A percentile compares a stretch with the other conserved stretches of the same genome.
phyloP scores from a whole-genome alignment of 1,284 basidiomycete species.

The Neolentinus lepideus region DNA sequence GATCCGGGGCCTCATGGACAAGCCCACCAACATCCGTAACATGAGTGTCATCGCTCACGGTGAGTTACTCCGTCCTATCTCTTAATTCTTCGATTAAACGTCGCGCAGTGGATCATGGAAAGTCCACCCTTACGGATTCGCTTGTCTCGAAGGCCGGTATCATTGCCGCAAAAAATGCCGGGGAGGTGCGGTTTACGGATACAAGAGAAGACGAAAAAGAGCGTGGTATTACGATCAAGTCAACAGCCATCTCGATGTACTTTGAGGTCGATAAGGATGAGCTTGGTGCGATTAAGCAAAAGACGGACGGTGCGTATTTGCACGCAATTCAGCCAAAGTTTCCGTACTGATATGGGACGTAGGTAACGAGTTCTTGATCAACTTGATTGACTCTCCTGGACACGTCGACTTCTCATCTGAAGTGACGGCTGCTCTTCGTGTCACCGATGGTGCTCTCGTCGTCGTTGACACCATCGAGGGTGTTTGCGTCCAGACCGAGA shows the following conservation, averaged over 20 bases:
- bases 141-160: constrained; percentile 99
- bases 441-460: constrained; percentile 97
- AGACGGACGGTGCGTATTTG: constrained; percentile 67
- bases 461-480: constrained; percentile 99
- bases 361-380: constrained; percentile 99
- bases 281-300: constrained; percentile 81
- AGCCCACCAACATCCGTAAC: constrained; percentile 92
- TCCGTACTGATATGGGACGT: constrained; percentile 16
- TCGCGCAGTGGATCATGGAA: constrained; percentile 93
- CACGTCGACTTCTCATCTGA: constrained; percentile 99
- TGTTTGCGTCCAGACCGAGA: constrained; percentile 99
- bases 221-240: constrained; percentile 99
- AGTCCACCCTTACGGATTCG: constrained; percentile 99
- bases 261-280: constrained; percentile 95
- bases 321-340: constrained; percentile 3
- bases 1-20: constrained; percentile 88
- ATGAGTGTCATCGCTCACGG: constrained; percentile 98
- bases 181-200: constrained; percentile 97
- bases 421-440: constrained; percentile 98
- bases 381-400: constrained; percentile 99
- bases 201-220: constrained; percentile 99
- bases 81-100: not conserved
- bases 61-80: constrained; percentile 28
- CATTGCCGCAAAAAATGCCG: constrained; percentile 92
- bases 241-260: constrained; percentile 99